Evolutionary conservation across 2,329 filamentous ascomycete species (phyloP).

Genomic region (Colletotrichum sp.): DNA sequence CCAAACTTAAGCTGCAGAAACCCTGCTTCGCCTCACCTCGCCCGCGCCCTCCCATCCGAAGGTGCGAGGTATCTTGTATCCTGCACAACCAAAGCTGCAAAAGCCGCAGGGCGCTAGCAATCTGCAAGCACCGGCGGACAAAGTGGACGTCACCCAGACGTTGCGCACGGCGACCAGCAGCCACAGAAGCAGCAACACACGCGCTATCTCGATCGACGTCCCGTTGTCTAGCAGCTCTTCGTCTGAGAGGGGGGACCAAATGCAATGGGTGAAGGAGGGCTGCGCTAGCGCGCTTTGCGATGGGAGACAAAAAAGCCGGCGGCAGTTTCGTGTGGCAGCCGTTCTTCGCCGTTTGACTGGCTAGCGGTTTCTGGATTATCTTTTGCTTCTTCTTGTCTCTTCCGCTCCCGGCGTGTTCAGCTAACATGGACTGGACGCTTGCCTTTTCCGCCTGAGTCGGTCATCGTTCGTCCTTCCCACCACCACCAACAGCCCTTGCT

Average conservation of each 20-base stretch:
- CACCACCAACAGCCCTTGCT: not conserved
- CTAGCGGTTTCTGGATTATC: not conserved
- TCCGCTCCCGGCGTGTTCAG: not conserved
- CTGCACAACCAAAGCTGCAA: not conserved
- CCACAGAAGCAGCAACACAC: not conserved
- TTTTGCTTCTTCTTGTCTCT: not conserved
- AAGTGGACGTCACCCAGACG: constrained; percentile 1
- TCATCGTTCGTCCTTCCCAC: not conserved
- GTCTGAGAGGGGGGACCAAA: not conserved
- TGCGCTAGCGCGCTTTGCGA: not conserved
- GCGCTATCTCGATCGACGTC: constrained; percentile 8
- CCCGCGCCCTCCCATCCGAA: not conserved
- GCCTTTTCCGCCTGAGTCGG: not conserved
- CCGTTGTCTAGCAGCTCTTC: not conserved
- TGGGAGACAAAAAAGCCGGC: not conserved
- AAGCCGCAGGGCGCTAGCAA: not conserved
- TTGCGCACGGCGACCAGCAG: constrained; percentile 20
- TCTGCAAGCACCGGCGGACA: not conserved
- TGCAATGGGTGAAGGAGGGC: not conserved
- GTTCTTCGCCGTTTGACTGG: constrained; percentile 8
- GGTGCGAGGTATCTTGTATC: not conserved
- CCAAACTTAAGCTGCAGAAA: not conserved
- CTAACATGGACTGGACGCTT: not conserved
- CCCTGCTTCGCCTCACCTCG: not conserved
- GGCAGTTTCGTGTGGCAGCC: constrained; percentile 14